A percentile compares a stretch with the other conserved stretches of the same genome.
phyloP scores from a whole-genome alignment of 192 early-diverging fungal species.

The Allomyces macrogynus region DNA sequence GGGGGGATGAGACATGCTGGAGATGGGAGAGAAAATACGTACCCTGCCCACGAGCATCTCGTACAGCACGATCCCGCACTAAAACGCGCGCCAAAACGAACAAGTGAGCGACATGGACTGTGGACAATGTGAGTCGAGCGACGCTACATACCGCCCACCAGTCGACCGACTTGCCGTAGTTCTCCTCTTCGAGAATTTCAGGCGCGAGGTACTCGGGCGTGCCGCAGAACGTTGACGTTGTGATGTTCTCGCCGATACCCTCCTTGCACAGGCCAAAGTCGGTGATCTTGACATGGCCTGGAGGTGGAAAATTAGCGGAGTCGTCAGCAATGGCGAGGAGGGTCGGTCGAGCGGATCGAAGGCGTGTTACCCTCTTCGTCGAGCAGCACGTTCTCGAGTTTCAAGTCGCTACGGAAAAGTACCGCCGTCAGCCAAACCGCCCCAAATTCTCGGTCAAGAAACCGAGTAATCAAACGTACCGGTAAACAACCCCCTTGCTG shows the following conservation, averaged over 20 bases:
- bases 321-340: no score
- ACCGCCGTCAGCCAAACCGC: no score
- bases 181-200: constrained; percentile 2
- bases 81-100: no score
- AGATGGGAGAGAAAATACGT: no score
- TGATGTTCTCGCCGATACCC: neutral
- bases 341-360: no score
- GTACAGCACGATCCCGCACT: constrained; percentile 2
- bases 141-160: neutral
- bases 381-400: neutral
- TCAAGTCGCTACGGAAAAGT: neutral
- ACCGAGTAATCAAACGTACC: constrained; percentile 4
- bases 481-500: constrained; percentile 50
- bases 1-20: no score
- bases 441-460: no score
- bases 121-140: no score
- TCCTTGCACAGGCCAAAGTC: constrained; percentile 1
- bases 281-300: neutral
- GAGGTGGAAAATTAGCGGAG: no score
- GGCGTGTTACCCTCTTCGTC: neutral
- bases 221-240: constrained; percentile 4
- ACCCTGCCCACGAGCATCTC: constrained; percentile 3
- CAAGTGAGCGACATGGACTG: no score
- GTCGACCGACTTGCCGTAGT: constrained; percentile 4
- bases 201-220: constrained; percentile 5